A percentile compares a stretch with the other conserved stretches of the same genome.
Conservation (phyloP, 257 asterid species). For the Solanum clarkiae region DNA sequence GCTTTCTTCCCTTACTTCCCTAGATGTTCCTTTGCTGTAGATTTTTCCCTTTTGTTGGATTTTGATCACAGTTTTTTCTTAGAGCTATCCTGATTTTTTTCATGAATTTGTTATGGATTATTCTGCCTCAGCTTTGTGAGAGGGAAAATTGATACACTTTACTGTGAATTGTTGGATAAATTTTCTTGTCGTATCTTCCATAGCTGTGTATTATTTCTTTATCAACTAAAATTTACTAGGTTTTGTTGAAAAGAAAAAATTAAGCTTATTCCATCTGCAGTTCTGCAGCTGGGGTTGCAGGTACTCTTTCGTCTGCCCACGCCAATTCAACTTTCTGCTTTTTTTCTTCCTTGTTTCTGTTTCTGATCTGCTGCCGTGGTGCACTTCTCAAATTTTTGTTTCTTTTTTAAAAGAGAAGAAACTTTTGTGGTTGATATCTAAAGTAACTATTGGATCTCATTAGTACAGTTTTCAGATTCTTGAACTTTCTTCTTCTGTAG, state of each 20-base stretch:
- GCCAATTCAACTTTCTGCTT: not conserved
- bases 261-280: constrained; percentile 24
- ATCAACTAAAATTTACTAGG: no score
- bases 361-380: not conserved
- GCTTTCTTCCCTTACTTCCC: no score
- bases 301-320: constrained; percentile 4
- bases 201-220: no score
- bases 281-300: constrained; percentile 70
- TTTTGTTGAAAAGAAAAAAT: not conserved
- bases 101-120: no score
- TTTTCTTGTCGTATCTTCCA: no score
- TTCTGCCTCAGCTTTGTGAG: no score
- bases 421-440: not conserved
- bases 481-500: not conserved
- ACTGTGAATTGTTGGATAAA: no score
- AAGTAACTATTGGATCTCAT: not conserved
- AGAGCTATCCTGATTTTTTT: no score
- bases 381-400: not conserved
- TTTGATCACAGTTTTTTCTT: no score
- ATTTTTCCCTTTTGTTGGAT: no score
- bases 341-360: not conserved
- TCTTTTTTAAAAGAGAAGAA: not conserved
- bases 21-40: no score
- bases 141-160: no score
- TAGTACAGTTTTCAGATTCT: not conserved